A percentile compares a stretch with the other conserved stretches of the same genome.
Conservation (phyloP, 805 yeast genomes). For the Candida coquimbonensis region DNA sequence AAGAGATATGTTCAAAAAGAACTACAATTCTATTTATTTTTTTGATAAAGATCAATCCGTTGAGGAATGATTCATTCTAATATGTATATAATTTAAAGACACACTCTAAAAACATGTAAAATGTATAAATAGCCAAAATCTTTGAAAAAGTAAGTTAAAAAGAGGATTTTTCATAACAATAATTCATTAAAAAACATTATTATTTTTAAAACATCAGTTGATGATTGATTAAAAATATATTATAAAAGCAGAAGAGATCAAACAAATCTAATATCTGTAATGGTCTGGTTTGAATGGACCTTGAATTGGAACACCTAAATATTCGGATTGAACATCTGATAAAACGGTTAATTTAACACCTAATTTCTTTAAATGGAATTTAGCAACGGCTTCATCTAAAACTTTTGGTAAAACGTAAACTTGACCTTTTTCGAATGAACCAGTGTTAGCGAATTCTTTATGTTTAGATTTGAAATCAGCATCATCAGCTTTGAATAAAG, state of each 20-base stretch:
- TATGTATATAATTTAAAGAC: not conserved
- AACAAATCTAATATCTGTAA: constrained; percentile 78
- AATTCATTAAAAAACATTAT: constrained; percentile 3
- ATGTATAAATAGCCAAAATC: not conserved
- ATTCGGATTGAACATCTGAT: constrained; percentile 79
- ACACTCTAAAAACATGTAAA: not conserved
- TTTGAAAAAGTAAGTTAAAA: constrained; percentile 1
- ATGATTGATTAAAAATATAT: constrained; percentile 11
- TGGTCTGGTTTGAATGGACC: constrained; percentile 98
- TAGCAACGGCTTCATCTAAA: constrained; percentile 97
- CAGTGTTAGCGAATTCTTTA: constrained; percentile 89
- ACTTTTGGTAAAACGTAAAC: constrained; percentile 97
- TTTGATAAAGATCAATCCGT: constrained; percentile 13
- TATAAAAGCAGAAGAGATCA: not conserved
- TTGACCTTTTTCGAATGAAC: constrained; percentile 75
- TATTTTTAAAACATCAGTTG: constrained; percentile 18
- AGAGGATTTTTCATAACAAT: constrained; percentile 3
- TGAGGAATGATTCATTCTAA: constrained; percentile 14
- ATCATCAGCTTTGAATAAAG: constrained; percentile 87
- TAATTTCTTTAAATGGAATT: constrained; percentile 90
- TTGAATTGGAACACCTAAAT: constrained; percentile 82
- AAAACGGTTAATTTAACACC: constrained; percentile 82
- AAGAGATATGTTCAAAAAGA: too few species aligned
- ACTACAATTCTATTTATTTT: too few species aligned
- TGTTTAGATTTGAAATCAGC: constrained; percentile 67